Base-by-base conservation (phyloP, 768 basidiomycete genomes). In the Trametes coccinea region DNA sequence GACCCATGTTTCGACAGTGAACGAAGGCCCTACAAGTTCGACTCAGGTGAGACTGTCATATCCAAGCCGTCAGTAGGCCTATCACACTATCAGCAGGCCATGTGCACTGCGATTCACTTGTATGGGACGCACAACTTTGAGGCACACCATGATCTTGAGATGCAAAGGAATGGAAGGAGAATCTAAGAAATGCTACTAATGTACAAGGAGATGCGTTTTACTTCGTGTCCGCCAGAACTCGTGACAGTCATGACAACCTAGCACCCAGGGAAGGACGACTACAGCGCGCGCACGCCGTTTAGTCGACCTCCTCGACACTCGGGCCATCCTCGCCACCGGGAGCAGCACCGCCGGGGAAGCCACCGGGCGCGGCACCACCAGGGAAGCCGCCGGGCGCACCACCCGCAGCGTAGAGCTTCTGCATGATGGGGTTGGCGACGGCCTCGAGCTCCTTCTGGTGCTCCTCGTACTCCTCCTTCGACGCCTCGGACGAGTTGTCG, bases 391-490 rank as follows among this genome's bases (percentile, higher is more conserved):
- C 88, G 6, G 77, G 74, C 59, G 84, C 84, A 66, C 84, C 80
- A 56, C 86, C 87, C 53, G 74, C 79, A 39, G 76, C 69, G 74
- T 96, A 95, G 30, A 95, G 82, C 69, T 81, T 83, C 74, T 82
- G 82, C 83, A 85, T 84, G 70, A 88, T 87, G 10, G 87, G 87
- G 75, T 66, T 91, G 69, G 93, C 92, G 67, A 95, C 72, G 16
- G 71, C 77, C 79, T 97, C 95, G 53, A 98, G 80, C 78, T 97
- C 95, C 82, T 95, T 95, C 74, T 95, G 94, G 78, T 87, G 90
- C 70, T 82, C 82, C 75, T 92, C 91, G 77, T 95, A 95, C 79
- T 98, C 95, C 71, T 95, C 92, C 80, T 93, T 95, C 66, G 90
- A 90, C 1, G 85, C 96, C 72, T 96, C 92, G 72, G 93, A 90